Evolutionary conservation across 1,139 yeast species (phyloP).

Genomic region (Meyerozyma guilliermondii): DNA sequence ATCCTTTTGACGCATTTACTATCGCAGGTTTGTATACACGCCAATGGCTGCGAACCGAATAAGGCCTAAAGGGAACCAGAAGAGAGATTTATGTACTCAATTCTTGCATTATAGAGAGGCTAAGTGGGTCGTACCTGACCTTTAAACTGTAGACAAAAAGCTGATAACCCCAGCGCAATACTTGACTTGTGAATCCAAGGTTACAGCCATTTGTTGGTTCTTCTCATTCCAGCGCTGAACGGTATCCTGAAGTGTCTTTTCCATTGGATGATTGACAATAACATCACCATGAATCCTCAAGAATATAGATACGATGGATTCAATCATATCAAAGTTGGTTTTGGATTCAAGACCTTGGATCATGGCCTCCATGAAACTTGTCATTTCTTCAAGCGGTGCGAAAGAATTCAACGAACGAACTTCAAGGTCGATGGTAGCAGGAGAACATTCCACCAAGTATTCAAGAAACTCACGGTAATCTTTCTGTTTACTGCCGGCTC

Average conservation of each 20-base stretch:
- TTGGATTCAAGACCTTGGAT: constrained; percentile 54
- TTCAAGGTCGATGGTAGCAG: constrained; percentile 80
- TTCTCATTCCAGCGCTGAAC: constrained; percentile 46
- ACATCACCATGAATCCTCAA: constrained; percentile 82
- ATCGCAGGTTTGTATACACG: constrained; percentile 7
- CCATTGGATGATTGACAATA: constrained; percentile 44
- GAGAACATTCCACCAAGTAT: constrained; percentile 60
- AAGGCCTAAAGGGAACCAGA: background rate
- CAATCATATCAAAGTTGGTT: constrained; percentile 61
- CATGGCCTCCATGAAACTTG: constrained; percentile 61
- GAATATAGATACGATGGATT: constrained; percentile 75
- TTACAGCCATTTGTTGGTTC: constrained; percentile 39
- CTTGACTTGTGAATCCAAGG: constrained; percentile 66
- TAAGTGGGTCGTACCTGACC: no score
- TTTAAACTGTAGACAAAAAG: constrained; percentile 45
- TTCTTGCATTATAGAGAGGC: no score
- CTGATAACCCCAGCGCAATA: constrained; percentile 80
- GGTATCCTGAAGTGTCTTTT: constrained; percentile 33
- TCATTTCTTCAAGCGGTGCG: constrained; percentile 62
- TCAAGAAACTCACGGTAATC: constrained; percentile 50
- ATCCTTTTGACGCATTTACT: background rate
- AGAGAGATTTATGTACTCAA: background rate
- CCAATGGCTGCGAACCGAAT: background rate
- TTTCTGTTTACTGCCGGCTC: constrained; percentile 39
- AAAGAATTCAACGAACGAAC: constrained; percentile 69